Conservation (phyloP, 73 alveolate genomes). For the Paramecium octaurelia region DNA sequence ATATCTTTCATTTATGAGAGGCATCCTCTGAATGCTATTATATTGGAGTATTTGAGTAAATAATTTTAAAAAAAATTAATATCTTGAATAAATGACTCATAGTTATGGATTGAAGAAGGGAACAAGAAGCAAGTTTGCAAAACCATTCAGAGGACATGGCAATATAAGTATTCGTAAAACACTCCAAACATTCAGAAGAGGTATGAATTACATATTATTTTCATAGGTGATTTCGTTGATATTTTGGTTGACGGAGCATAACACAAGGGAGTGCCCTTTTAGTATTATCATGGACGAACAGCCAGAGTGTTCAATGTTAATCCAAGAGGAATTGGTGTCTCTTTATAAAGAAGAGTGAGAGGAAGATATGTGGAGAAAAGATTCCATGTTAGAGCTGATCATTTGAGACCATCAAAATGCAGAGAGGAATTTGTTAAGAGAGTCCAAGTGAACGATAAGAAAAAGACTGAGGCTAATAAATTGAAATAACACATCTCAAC, state of each 20-base stretch:
- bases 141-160: slow-evolving; percentile 84
- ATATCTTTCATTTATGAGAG: not conserved
- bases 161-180: slow-evolving; percentile 76
- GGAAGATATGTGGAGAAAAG: slow-evolving; percentile 87
- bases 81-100: slow-evolving; percentile 80
- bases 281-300: slow-evolving; percentile 90
- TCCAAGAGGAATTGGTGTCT: slow-evolving; percentile 83
- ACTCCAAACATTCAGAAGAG: slow-evolving; percentile 81
- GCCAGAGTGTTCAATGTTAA: slow-evolving; percentile 90
- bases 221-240: slow-evolving; percentile 89
- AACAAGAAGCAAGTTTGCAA: slow-evolving; percentile 89
- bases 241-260: slow-evolving; percentile 89
- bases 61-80: not conserved
- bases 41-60: not conserved
- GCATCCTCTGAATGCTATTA: not conserved
- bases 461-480: slow-evolving; percentile 72
- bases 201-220: slow-evolving; percentile 63
- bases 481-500: slow-evolving; percentile 51
- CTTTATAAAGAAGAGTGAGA: slow-evolving; percentile 82
- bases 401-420: slow-evolving; percentile 90
- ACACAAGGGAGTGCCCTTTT: slow-evolving; percentile 92
- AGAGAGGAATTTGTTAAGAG: slow-evolving; percentile 96
- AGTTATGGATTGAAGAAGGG: slow-evolving; percentile 90
- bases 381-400: slow-evolving; percentile 91
- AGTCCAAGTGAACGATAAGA: slow-evolving; percentile 84